phyloP scores from a whole-genome alignment of 768 basidiomycete genomes.

The Tylopilus felleus region DNA sequence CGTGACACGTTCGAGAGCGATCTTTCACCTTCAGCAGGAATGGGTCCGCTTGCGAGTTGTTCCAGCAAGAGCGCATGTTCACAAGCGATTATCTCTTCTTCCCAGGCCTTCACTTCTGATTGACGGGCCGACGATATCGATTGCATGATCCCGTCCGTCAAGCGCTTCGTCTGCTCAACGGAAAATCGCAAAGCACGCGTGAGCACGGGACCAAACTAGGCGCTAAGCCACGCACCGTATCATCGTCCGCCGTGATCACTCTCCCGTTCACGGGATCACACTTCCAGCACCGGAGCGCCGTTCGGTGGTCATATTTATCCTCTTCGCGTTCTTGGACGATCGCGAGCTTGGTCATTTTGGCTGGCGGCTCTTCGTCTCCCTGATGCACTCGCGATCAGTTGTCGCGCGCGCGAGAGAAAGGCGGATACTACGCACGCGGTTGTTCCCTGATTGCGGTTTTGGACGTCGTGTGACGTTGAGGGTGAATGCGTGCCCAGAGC shows the following conservation, averaged over 20 bases:
- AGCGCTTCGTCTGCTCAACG: constrained; percentile 53
- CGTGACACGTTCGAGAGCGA: background rate
- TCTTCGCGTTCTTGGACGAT: constrained; percentile 85
- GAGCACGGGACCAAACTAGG: background rate
- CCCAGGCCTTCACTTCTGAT: constrained; percentile 96
- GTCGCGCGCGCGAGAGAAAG: background rate
- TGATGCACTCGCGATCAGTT: constrained; percentile 25
- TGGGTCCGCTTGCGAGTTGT: constrained; percentile 35
- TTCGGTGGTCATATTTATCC: constrained; percentile 75
- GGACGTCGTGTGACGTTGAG: constrained; percentile 75
- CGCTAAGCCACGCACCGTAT: constrained; percentile 28
- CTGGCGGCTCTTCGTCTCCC: constrained; percentile 78
- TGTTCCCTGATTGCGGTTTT: constrained; percentile 49
- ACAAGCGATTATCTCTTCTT: constrained; percentile 88
- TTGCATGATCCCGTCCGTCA: constrained; percentile 69
- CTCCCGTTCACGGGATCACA: constrained; percentile 54
- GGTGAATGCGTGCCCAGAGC: constrained; percentile 71
- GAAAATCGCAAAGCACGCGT: background rate
- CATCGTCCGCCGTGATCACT: constrained; percentile 38
- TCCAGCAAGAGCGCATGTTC: constrained; percentile 67
- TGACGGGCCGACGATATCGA: constrained; percentile 88
- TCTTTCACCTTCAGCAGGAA: constrained; percentile 28
- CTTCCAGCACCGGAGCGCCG: constrained; percentile 70
- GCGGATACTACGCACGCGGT: constrained; percentile 57
- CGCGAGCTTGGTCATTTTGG: constrained; percentile 86